Conservation (phyloP, 345 rosid species). For the Ricinus communis region DNA sequence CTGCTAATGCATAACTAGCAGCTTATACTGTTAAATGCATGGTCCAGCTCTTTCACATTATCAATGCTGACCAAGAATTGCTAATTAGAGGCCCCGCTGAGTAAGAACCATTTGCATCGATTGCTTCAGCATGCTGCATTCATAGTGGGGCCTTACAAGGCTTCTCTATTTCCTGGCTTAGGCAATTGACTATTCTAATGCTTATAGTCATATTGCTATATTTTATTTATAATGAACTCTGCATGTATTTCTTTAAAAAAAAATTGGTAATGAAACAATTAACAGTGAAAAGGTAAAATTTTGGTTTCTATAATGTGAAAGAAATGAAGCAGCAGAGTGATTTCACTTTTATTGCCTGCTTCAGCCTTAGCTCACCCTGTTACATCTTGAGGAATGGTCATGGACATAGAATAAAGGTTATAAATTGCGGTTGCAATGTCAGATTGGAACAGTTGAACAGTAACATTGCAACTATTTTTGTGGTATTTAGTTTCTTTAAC, state of each 20-base stretch:
- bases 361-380: no score
- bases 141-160: neutral
- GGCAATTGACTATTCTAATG: neutral
- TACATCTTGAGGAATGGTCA: no score
- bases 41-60: neutral
- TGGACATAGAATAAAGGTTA: neutral
- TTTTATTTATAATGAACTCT: no score
- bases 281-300: neutral
- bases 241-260: no score
- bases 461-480: neutral
- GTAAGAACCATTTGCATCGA: neutral
- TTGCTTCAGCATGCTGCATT: neutral
- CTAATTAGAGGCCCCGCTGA: neutral
- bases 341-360: no score
- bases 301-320: no score
- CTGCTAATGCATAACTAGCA: neutral
- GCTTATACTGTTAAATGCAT: neutral
- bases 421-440: neutral
- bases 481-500: neutral
- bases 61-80: neutral
- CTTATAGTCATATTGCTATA: neutral
- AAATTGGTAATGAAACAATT: neutral
- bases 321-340: no score
- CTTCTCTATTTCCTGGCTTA: neutral
- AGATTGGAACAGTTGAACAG: neutral